Evolutionary conservation across 2,329 filamentous ascomycete species (phyloP).

Genomic region (Colletotrichum tanaceti): DNA sequence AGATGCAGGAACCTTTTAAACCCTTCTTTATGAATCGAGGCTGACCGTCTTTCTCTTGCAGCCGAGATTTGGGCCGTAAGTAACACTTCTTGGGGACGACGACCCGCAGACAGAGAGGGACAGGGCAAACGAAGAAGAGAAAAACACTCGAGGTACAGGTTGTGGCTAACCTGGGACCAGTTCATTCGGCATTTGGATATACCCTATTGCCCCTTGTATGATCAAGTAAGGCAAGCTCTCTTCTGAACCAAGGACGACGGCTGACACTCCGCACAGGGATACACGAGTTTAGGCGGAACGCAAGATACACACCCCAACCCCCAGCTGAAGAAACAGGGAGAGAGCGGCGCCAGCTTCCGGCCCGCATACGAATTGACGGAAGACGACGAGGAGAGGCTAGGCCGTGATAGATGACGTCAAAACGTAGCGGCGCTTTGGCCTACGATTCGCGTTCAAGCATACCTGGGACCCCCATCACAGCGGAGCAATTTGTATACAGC

Average conservation of each 20-base stretch:
- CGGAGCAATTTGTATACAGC: conserved; percentile 29
- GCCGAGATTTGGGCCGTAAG: conserved; percentile 91
- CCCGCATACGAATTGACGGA: conserved; percentile 81
- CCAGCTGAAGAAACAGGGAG: conserved; percentile 62
- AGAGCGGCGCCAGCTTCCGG: conserved; percentile 61
- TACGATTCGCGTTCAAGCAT: not conserved
- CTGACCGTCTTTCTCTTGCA: not conserved
- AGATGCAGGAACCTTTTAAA: no score
- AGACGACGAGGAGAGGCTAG: conserved; percentile 83
- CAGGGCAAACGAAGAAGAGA: no score
- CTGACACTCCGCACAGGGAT: conserved; percentile 63
- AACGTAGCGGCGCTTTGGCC: not conserved
- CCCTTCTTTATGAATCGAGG: not conserved
- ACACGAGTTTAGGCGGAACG: conserved; percentile 91
- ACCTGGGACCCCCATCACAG: not conserved
- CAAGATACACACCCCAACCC: conserved; percentile 93
- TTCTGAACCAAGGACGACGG: fast-evolving
- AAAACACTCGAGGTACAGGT: not conserved
- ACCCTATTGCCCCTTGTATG: conserved; percentile 88
- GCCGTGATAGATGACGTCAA: conserved; percentile 67
- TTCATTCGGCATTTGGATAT: conserved; percentile 84
- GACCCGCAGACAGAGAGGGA: not conserved
- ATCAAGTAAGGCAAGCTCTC: conserved; percentile 57
- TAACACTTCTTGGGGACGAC: conserved; percentile 40
- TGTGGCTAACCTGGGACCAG: conserved; percentile 52